Conservation (phyloP, 2,329 filamentous ascomycete species). For the Paraphoma sp. region DNA sequence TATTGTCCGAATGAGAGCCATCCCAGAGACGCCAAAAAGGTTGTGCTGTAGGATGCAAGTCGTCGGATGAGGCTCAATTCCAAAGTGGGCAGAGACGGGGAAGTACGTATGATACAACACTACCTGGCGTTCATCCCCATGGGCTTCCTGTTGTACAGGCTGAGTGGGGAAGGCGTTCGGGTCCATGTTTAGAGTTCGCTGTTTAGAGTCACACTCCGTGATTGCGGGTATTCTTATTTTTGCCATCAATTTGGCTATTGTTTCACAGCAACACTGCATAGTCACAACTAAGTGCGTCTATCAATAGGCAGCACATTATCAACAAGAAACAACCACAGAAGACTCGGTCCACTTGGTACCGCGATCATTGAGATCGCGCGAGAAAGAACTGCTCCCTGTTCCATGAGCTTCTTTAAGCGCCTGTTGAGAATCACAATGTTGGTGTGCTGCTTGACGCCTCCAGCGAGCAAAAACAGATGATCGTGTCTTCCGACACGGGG, state of each 20-base stretch:
- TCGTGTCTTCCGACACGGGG: not conserved
- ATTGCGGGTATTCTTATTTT: no score
- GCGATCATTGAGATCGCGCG: no score
- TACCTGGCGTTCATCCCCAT: not conserved
- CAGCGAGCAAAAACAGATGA: not conserved
- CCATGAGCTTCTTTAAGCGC: no score
- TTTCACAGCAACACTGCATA: not conserved
- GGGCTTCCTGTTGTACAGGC: not conserved
- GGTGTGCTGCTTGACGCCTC: not conserved
- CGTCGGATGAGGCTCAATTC: not conserved
- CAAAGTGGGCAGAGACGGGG: not conserved
- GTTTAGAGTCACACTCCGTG: not conserved
- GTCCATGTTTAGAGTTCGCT: not conserved
- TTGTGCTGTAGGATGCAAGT: constrained; percentile 34
- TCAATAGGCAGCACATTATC: no score
- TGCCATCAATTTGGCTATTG: no score
- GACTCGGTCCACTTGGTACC: no score
- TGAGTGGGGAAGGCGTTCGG: not conserved
- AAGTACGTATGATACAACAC: not conserved
- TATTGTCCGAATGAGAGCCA: constrained; percentile 90
- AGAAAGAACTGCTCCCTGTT: no score
- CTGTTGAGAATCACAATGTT: no score
- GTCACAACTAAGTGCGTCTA: no score
- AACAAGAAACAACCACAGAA: no score
- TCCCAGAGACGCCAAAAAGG: constrained; percentile 69